Evolutionary conservation across 2,329 filamentous ascomycete genomes (phyloP), one percentile per base, ranked within the genome.

Genomic region (Chrysosporium keratinophilum): DNA sequence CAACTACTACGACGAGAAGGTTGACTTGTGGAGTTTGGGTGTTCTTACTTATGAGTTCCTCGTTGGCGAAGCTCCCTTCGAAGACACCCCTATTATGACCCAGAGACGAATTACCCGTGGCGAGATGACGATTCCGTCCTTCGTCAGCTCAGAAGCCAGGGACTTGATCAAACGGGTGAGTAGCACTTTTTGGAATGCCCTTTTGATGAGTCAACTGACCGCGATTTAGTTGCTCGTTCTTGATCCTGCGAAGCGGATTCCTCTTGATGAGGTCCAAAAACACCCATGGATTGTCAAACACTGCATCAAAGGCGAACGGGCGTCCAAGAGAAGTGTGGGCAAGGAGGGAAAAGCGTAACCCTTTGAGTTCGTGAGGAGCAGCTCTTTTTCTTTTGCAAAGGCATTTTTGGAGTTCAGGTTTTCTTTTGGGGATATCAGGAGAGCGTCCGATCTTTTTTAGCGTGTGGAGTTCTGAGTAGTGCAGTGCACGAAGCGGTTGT

Each of bases 271-370:
- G 56, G 85, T 97, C 37, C 84, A 91, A 69, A 78, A 78, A 50
- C 93, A 97, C 69, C 91, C 93, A 15, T 98, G 93, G 93, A 95
- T 98, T 64, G 69, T 96, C 61, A 97, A 96, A 76, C 88, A 97
- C 70, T 97, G 91, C 69, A 78, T 85, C 42, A 78, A 76, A 62
- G 73, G 75, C 23, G 74, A 76, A 57, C 63, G 69, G 59, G 65
- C 65, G 17, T 63, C 68, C 46, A 70, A 76, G 59, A 65, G 75
- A 55, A 70, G 61, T 57, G 75, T 72, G 17, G 64, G 62, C 39
- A 71, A 52, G 69, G 34, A 59, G 54, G 42, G 42, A 39, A 48
- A 55, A 49, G 23, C 34, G n/a, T 50, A 19, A 46, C 9, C 11
- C 4, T 19, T 42, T 42, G 15, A 43, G 10, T 12, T n/a, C 39